Evolutionary conservation across 164 flowering plant species (phyloP).

Genomic region (Stephania yunnanensis): DNA sequence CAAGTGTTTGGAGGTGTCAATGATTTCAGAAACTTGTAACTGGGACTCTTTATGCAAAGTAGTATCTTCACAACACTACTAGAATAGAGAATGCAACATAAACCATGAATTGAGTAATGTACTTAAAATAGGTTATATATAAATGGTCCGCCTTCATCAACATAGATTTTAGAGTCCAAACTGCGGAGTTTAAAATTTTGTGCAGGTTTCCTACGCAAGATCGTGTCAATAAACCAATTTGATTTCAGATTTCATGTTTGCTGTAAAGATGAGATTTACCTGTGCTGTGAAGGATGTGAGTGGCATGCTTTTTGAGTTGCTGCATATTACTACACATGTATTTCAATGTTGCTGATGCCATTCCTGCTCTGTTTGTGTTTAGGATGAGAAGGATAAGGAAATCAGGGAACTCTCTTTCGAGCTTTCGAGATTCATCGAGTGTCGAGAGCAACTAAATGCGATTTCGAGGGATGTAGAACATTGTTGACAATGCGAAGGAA

Average conservation of each 20-base stretch:
- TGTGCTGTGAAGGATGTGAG: neutral
- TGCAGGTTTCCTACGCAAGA: no score
- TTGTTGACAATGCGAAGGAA: constrained; percentile 36
- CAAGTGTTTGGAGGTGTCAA: no score
- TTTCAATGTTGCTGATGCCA: neutral
- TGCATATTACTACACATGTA: neutral
- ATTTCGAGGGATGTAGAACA: constrained; percentile 38
- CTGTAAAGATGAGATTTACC: neutral
- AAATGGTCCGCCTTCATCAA: no score
- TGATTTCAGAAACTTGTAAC: no score
- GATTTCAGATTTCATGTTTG: neutral
- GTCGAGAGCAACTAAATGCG: constrained; percentile 40
- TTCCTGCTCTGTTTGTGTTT: neutral
- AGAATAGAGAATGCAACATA: no score
- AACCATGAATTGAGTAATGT: no score
- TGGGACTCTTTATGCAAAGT: no score
- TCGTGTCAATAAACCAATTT: neutral
- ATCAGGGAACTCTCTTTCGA: constrained; percentile 46
- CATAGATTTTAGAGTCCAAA: no score
- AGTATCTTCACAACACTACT: no score
- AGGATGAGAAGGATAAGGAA: constrained; percentile 56
- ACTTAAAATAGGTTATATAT: neutral
- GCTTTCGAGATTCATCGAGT: constrained; percentile 42
- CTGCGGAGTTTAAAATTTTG: no score
- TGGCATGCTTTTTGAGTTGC: neutral